phyloP scores from a whole-genome alignment of 352 stramenopile genomes.

The Phytophthora cajani region DNA sequence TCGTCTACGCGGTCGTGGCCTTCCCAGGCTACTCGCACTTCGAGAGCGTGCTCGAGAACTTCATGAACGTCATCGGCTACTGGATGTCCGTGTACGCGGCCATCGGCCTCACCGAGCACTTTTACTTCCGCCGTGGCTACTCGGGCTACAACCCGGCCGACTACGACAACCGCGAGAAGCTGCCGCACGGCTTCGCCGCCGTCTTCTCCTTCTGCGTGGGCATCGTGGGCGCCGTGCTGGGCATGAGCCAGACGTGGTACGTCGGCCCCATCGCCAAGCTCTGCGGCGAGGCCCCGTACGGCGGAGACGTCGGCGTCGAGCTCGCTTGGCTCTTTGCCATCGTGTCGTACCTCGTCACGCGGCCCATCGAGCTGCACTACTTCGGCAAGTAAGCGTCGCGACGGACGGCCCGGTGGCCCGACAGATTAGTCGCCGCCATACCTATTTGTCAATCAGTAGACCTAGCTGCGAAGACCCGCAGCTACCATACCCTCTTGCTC shows the following conservation, averaged over 20 bases:
- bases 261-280: conserved; percentile 43
- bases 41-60: conserved; percentile 52
- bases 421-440: not conserved
- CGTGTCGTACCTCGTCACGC: conserved; percentile 43
- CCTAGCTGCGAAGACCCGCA: conserved; percentile 8
- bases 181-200: conserved; percentile 46
- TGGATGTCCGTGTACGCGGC: conserved; percentile 52
- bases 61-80: conserved; percentile 65
- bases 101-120: conserved; percentile 45
- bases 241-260: conserved; percentile 64
- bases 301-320: conserved; percentile 49
- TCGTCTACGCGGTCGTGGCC: conserved; percentile 49
- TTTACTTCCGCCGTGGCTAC: conserved; percentile 55
- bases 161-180: conserved; percentile 50
- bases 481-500: conserved; percentile 15
- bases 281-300: conserved; percentile 38
- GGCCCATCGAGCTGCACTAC: conserved; percentile 53
- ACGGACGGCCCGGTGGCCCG: not conserved
- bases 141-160: conserved; percentile 51
- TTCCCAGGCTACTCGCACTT: conserved; percentile 52
- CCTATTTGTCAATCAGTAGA: conserved; percentile 29
- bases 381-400: conserved; percentile 33
- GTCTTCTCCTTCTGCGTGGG: conserved; percentile 52
- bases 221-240: conserved; percentile 40
- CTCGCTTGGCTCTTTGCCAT: conserved; percentile 46